These are phyloP conservation scores for bread wheat (Triticum aestivum) DNA, from an alignment of 176 grass and related monocot species.

Conservation along the genomic window DNA sequence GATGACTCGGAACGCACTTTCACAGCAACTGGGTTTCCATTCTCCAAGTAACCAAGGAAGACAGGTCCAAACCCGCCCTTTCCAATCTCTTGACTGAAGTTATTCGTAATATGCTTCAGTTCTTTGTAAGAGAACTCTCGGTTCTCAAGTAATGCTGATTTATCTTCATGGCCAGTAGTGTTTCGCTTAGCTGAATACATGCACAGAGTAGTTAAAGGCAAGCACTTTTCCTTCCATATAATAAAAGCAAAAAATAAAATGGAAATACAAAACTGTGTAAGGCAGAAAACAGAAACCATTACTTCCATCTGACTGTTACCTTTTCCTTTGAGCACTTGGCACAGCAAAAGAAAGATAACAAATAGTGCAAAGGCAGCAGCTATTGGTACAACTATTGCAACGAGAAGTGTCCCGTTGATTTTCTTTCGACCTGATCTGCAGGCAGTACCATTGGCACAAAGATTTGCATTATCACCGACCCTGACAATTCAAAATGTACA, in stretches of 20 bases:
- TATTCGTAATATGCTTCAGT: slow-evolving; percentile 51
- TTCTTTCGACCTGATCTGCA: slow-evolving; percentile 21
- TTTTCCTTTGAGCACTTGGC: neutral
- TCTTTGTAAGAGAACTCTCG: slow-evolving; percentile 58
- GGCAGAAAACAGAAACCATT: neutral
- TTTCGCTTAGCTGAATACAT: slow-evolving; percentile 16
- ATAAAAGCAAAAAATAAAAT: neutral
- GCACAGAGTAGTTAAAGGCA: neutral
- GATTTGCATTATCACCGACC: slow-evolving; percentile 32
- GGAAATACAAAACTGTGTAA: neutral
- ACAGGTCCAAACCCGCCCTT: slow-evolving; percentile 67
- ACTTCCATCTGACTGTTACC: slow-evolving; percentile 21
- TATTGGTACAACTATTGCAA: slow-evolving; percentile 18
- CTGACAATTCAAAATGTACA: slow-evolving; percentile 14
- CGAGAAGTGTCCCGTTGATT: neutral
- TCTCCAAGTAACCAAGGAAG: slow-evolving; percentile 52
- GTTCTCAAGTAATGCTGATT: slow-evolving; percentile 25
- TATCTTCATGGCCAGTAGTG: slow-evolving; percentile 1
- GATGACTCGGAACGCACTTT: slow-evolving; percentile 46
- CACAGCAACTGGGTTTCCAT: slow-evolving; percentile 60
- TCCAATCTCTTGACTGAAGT: slow-evolving; percentile 56
- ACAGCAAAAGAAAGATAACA: slow-evolving; percentile 8
- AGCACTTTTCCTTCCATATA: neutral
- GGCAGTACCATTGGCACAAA: slow-evolving; percentile 19
- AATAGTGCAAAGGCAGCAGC: neutral